Conservation (phyloP, 2,329 filamentous ascomycete species). For the Scedosporium aurantiacum region DNA sequence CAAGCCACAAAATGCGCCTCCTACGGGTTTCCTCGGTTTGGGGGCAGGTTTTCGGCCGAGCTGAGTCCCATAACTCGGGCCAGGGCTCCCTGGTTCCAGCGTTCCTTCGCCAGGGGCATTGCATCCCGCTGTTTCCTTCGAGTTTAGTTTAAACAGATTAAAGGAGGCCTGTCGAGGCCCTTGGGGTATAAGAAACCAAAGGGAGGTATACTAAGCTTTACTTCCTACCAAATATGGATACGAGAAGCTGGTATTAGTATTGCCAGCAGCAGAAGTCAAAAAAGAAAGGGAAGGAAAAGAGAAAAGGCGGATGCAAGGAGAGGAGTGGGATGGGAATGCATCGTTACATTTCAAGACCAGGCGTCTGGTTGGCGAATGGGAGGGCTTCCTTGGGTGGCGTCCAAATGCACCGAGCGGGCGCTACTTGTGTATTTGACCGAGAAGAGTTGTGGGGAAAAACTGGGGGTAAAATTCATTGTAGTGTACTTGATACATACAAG, state of each 20-base stretch:
- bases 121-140: too few species aligned
- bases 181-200: too few species aligned
- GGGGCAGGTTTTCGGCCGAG: too few species aligned
- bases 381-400: not conserved
- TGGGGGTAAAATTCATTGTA: not conserved
- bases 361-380: slow-evolving; percentile 6
- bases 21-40: not conserved
- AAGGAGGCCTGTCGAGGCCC: too few species aligned
- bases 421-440: slow-evolving; percentile 5
- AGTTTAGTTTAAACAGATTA: too few species aligned
- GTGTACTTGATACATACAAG: too few species aligned
- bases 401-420: slow-evolving; percentile 1
- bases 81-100: too few species aligned
- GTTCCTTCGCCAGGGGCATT: too few species aligned
- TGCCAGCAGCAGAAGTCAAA: not conserved
- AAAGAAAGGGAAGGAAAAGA: not conserved
- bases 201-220: too few species aligned
- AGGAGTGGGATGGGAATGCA: not conserved
- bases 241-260: too few species aligned
- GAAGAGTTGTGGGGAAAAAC: slow-evolving; percentile 1
- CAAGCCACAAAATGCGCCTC: not conserved
- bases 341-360: slow-evolving; percentile 4
- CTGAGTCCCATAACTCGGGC: too few species aligned
- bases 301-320: not conserved
- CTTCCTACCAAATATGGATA: too few species aligned